Conservation (phyloP, 345 rosid species). For the Heritiera fomes region DNA sequence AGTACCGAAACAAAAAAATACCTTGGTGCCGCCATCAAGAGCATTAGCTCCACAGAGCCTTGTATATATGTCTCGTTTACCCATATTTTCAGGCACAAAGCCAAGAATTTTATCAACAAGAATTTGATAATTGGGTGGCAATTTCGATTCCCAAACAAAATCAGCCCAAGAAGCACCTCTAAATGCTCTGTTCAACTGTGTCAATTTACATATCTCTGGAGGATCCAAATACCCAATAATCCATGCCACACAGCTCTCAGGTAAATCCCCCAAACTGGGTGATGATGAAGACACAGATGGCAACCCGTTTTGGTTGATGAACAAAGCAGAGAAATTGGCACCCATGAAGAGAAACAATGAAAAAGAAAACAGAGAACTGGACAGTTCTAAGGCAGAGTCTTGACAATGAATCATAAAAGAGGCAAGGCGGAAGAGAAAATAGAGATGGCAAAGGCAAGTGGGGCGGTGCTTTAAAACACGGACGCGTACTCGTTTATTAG, state of each 20-base stretch:
- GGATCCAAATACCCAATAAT: conserved; percentile 71
- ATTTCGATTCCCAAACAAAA: conserved; percentile 88
- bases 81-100: conserved; percentile 37
- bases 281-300: conserved; percentile 24
- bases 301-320: conserved; percentile 26
- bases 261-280: conserved; percentile 71
- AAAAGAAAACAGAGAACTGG: conserved; percentile 17
- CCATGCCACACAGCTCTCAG: conserved; percentile 81
- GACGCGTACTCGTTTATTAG: conserved; percentile 19
- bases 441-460: not conserved
- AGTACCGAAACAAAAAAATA: conserved; percentile 14
- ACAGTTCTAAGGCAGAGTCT: conserved; percentile 6
- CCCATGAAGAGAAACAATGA: conserved; percentile 50
- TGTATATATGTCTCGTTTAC: conserved; percentile 69
- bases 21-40: conserved; percentile 80
- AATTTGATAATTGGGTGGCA: conserved; percentile 64
- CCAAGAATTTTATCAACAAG: conserved; percentile 58
- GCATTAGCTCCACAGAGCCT: conserved; percentile 59
- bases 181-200: conserved; percentile 70
- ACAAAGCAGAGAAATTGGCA: conserved; percentile 50
- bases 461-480: not conserved
- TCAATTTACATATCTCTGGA: conserved; percentile 74
- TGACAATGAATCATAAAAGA: not conserved
- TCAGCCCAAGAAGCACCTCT: conserved; percentile 95
- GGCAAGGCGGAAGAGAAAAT: not conserved